Evolutionary conservation across 768 basidiomycete genomes (phyloP).

Genomic region (Phallus indusiatus): DNA sequence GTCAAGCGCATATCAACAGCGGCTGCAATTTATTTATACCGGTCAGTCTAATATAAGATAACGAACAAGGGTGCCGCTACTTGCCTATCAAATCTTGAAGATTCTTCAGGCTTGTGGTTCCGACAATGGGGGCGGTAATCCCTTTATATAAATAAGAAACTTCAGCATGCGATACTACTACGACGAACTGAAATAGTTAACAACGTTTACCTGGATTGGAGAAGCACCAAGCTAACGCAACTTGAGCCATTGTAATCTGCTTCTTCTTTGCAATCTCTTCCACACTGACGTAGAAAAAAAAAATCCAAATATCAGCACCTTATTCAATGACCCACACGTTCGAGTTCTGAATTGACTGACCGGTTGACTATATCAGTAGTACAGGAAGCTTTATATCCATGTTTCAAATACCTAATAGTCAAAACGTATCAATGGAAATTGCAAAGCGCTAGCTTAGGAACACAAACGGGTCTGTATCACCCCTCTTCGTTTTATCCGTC

Average conservation of each 20-base stretch:
- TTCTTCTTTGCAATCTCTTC: constrained; percentile 43
- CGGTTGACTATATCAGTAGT: constrained; percentile 29
- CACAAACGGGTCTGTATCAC: constrained; percentile 13
- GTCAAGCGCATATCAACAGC: constrained; percentile 41
- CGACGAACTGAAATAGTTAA: too few relatives aligned
- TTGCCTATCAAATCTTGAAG: constrained; percentile 32
- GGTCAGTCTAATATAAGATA: too few relatives aligned
- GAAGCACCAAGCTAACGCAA: constrained; percentile 24
- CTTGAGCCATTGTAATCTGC: constrained; percentile 24
- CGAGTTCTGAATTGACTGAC: constrained; percentile 18
- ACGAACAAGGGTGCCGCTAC: too few relatives aligned
- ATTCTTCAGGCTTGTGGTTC: constrained; percentile 31
- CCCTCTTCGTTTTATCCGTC: constrained; percentile 3
- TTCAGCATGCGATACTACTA: neutral
- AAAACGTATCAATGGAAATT: neutral
- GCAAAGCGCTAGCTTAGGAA: neutral
- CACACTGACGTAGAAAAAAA: constrained; percentile 28
- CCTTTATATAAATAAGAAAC: neutral
- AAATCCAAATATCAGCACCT: neutral
- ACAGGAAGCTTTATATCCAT: constrained; percentile 15
- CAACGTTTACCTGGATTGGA: constrained; percentile 7
- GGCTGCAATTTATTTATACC: constrained; percentile 21
- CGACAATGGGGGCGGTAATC: constrained; percentile 33
- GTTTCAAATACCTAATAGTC: too few relatives aligned
- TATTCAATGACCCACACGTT: neutral